Conservation (phyloP, 139 green algal genomes). For the Chlorella ohadii region DNA sequence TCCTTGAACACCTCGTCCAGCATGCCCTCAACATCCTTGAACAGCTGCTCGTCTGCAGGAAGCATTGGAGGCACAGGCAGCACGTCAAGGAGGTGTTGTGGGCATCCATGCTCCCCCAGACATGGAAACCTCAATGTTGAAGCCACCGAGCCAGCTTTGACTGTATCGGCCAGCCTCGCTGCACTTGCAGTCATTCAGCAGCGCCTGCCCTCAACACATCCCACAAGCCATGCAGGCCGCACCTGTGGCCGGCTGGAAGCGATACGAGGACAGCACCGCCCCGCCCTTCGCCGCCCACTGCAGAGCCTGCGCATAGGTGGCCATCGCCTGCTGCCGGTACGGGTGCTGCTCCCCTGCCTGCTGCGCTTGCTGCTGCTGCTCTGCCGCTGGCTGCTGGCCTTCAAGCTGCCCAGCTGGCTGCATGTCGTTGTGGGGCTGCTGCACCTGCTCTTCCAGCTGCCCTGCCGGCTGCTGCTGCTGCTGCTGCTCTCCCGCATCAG, state of each 20-base stretch:
- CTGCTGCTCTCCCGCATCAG: not conserved
- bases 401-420: not conserved
- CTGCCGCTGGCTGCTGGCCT: not conserved
- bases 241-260: constrained; percentile 25
- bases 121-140: too few relatives aligned
- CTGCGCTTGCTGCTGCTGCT: not conserved
- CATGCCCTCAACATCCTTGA: constrained; percentile 39
- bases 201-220: not conserved
- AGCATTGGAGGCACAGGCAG: not conserved
- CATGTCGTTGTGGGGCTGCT: not conserved
- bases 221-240: not conserved
- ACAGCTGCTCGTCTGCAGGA: constrained; percentile 47
- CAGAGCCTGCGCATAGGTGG: not conserved
- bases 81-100: too few relatives aligned
- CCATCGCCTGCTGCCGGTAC: not conserved
- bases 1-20: constrained; percentile 34
- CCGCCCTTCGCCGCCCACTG: not conserved
- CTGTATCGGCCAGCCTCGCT: too few relatives aligned
- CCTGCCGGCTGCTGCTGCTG: not conserved
- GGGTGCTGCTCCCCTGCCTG: not conserved
- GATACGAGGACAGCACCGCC: constrained; percentile 8
- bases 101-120: too few relatives aligned
- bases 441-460: not conserved
- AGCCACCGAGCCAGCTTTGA: too few relatives aligned
- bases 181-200: not conserved